Base-by-base conservation (phyloP, 2,329 filamentous ascomycete genomes). In the Cryoendolithus antarcticus region DNA sequence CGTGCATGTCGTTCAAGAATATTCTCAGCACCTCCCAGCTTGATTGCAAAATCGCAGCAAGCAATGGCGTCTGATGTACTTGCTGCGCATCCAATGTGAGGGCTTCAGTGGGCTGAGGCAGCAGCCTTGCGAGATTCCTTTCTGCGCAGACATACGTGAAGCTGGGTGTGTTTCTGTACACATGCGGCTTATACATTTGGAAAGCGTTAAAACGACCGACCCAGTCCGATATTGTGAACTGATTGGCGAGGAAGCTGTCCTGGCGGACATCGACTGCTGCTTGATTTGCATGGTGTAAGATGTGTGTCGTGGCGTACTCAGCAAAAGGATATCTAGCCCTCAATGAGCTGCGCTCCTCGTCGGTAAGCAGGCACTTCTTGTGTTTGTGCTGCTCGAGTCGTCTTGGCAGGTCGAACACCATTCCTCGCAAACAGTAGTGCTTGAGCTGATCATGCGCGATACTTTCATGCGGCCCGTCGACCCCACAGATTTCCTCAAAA, bases 281-380 rank as follows among this genome's bases (percentile, higher is more conserved):
- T 15, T 11, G n/a, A 36, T 69, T 46, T 4, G 65, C 56, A 42
- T 70, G 66, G 15, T 45, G 32, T n/a, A 70, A 47, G 4, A 67
- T 28, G 39, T 64, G 49, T 9, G 48, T 38, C 12, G 58, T 47
- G 7, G 65, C 60, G 43, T 71, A 70, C 39, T 61, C 41, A 5
- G 73, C 51, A 38, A 74, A 70, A 1, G 67, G 63, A 44, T 59
- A 66, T 15, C 49, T 46, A 3, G 24, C n/a, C 29, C 9, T 38
- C 10, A 52, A 39, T 11, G 15, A 39, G 30, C 48, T 28, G 37
- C 53, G 50, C 30, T 43, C 40, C 28, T 27, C n/a, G 41, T 31
- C 44, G 6, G 29, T 37, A 21, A 32, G 15, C 37, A 34, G 9
- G 3, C 29, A 2, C 34, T 36, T 36, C n/a, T 30, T 36, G 24